Base-by-base conservation (phyloP, 192 early-diverging fungal genomes). In the Funneliformis mosseae region DNA sequence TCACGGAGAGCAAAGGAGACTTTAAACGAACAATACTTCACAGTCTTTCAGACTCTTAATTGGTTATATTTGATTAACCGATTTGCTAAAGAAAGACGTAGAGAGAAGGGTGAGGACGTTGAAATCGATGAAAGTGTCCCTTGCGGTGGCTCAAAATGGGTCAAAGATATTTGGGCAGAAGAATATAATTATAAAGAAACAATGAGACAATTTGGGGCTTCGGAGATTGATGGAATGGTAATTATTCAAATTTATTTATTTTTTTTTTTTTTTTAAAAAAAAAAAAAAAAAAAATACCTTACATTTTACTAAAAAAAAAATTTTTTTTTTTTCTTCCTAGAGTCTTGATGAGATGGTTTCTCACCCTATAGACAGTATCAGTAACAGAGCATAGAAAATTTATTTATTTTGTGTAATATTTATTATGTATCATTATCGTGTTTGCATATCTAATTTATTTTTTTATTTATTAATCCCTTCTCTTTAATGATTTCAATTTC, bases 31-130 rank as follows among this genome's bases (percentile, higher is more conserved):
- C 86, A 92, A 79, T 93, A 80, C 79, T 93, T 89, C 81, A 94
- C 92, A 21, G 88, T 87, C 2, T 92, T 87, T 83, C 89, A 92
- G 80, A 87, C 92, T 0, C 89, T 93, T 79, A 92, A 92, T 81
- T 95, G 93, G 94, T 86, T 94, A 39, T 92, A 89, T 79, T 83
- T 94, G 79, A 87, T 86, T 78, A 91, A 92, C 21, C 82, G 88
- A 78, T 83, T 94, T 67, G 83, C 83, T 27, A 83, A 81, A 71
- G 85, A 83, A 83, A 66, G 79, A 41, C 23, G 50, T 14, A 80
- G 1, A 85, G 82, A 59, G 18, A 43, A 62, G 8, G 80, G 59
- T 59, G 77, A 81, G 1, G 28, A 79, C 39, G 25, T 16, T 45
- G 82, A 62, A 7, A 21, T 69, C 11, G 60, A 82, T 50, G 48